Evolutionary conservation across 495 filamentous ascomycete genomes (phyloP), one percentile per base, ranked within the genome.

Genomic region (Penicillium bialowiezense): DNA sequence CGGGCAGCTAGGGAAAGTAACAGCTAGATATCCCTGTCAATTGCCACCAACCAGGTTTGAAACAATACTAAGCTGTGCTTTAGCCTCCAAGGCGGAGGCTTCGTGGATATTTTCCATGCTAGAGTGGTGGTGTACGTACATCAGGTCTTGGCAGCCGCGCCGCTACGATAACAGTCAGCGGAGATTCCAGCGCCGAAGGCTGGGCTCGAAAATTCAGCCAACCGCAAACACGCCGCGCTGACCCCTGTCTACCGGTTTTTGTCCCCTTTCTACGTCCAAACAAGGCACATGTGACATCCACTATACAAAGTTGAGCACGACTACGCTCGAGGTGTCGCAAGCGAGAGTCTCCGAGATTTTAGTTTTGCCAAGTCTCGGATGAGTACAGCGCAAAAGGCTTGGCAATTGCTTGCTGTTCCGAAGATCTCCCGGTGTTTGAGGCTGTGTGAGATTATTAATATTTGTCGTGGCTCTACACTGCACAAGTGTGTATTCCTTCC

Each of bases 351-450:
- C n/a, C n/a, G n/a, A n/a, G n/a, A n/a, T n/a, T n/a, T n/a, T n/a
- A n/a, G n/a, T 32, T 15, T 44, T 17, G 35, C 35, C 35, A 40
- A 40, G 45, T 6, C 17, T n/a, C 9, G 15, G 42, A 26, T n/a
- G 28, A 19, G 21, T 31, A 0, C 2, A 4, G 0, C 1, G 2
- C 34, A 10, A 10, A 31, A 33, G 17, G 19, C 33, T 37, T 48
- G 35, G 45, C 45, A 17, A 48, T 40, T 48, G 45, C 45, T 48
- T 48, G 35, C 33, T 35, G 9, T 37, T 4, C 18, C 14, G 23
- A 15, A 48, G 26, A 40, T 39, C 14, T 23, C 3, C 23, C 14
- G 21, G 33, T 37, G 33, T 4, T 12, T 14, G n/a, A 28, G 24
- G 24, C 24, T 28, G 24, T 28, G 5, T 5, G 9, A 28, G 15